Percentiles rank a stretch among this genome's conserved stretches.
Evolutionary conservation across 495 filamentous ascomycete genomes (phyloP).

Genomic region (Parachaetomium inaequale): DNA sequence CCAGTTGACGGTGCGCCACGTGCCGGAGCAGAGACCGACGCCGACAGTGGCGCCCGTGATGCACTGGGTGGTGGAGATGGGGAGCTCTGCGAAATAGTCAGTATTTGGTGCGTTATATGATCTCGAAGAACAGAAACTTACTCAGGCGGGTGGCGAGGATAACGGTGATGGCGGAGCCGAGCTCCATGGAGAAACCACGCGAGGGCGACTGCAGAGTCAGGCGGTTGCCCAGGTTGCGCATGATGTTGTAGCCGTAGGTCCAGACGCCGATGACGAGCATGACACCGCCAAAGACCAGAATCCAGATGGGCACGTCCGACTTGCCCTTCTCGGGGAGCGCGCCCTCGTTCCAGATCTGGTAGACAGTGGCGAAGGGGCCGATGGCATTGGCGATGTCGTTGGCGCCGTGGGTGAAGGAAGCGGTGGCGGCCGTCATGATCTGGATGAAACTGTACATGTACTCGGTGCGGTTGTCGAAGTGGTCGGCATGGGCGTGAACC

Average conservation of each 20-base stretch:
- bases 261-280: slow-evolving; percentile 60
- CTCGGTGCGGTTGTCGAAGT: slow-evolving; percentile 74
- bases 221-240: slow-evolving; percentile 64
- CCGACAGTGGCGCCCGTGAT: slow-evolving; percentile 60
- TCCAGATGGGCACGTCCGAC: slow-evolving; percentile 61
- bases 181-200: slow-evolving; percentile 65
- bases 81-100: slow-evolving; percentile 35
- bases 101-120: not conserved
- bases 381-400: slow-evolving; percentile 78
- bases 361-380: slow-evolving; percentile 69
- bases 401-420: slow-evolving; percentile 74
- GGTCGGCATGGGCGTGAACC: slow-evolving; percentile 58
- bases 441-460: slow-evolving; percentile 74
- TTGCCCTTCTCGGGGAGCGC: slow-evolving; percentile 44
- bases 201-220: slow-evolving; percentile 67
- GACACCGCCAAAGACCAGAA: slow-evolving; percentile 56
- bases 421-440: slow-evolving; percentile 66
- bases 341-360: slow-evolving; percentile 58
- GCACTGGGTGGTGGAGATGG: slow-evolving; percentile 59
- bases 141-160: slow-evolving; percentile 60
- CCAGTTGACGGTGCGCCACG: slow-evolving; percentile 58
- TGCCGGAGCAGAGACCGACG: slow-evolving; percentile 59
- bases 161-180: slow-evolving; percentile 66
- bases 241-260: slow-evolving; percentile 71
- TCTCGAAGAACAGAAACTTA: slow-evolving; percentile 15